Evolutionary conservation across 2,329 filamentous ascomycete genomes (phyloP).

Genomic region (Pyrenophora seminiperda): DNA sequence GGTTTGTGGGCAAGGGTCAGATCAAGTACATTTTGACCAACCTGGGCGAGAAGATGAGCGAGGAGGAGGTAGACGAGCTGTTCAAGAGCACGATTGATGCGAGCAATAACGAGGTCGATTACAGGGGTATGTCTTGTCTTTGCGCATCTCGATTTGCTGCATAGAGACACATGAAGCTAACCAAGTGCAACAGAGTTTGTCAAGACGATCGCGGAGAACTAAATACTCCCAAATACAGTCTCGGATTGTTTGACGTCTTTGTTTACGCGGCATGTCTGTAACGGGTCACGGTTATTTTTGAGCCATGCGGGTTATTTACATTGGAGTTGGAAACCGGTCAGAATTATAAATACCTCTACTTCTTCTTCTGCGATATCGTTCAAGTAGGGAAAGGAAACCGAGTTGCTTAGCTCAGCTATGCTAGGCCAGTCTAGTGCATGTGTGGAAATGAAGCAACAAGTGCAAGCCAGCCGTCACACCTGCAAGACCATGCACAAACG

Average conservation of each 20-base stretch:
- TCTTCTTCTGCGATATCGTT: conserved; percentile 8
- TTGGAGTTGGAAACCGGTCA: conserved; percentile 33
- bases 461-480: neutral
- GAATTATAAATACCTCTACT: conserved; percentile 9
- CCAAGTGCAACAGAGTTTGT: conserved; percentile 39
- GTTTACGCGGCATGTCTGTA: conserved; percentile 28
- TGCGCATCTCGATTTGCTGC: neutral
- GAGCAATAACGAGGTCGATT: conserved; percentile 95
- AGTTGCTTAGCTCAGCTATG: neutral
- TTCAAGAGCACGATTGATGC: conserved; percentile 93
- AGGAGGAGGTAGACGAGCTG: conserved; percentile 98
- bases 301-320: conserved; percentile 25
- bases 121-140: conserved; percentile 72
- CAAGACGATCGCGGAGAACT: conserved; percentile 50
- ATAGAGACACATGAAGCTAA: neutral
- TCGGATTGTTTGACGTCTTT: neutral
- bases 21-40: conserved; percentile 98
- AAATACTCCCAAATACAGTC: conserved; percentile 9
- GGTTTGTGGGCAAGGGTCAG: conserved; percentile 96
- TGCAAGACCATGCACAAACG: neutral
- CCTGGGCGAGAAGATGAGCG: conserved; percentile 98
- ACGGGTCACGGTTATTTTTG: conserved; percentile 27
- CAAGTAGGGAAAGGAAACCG: conserved; percentile 1
- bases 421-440: neutral
- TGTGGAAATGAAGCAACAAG: conserved; percentile 6